These are phyloP conservation scores for Verticillium klebahnii DNA, from an alignment of 2,329 filamentous ascomycete genomes.

Conservation along the genomic window DNA sequence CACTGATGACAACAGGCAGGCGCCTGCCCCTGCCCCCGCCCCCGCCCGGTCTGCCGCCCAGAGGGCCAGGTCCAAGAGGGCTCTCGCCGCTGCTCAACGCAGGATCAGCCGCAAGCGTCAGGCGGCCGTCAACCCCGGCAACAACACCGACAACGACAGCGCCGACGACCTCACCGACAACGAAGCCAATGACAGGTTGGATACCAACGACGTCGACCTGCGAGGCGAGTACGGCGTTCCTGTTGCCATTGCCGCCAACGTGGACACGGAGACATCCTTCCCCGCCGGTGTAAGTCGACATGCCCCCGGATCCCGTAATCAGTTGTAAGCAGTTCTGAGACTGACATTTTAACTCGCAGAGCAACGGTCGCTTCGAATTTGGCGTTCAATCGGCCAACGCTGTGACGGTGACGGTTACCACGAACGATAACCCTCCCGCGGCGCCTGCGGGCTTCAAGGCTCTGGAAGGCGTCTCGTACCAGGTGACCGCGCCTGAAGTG, in stretches of 20 bases:
- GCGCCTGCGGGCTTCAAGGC: constrained; percentile 27
- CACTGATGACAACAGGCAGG: background rate
- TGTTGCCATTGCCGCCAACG: background rate
- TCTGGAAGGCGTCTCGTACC: constrained; percentile 29
- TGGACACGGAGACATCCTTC: background rate
- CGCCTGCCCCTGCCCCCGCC: background rate
- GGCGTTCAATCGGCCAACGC: constrained; percentile 28
- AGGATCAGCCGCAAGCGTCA: background rate
- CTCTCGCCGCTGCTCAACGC: background rate
- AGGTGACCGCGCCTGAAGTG: constrained; percentile 23
- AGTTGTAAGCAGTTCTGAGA: background rate
- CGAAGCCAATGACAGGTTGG: background rate
- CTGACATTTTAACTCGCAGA: constrained; percentile 1
- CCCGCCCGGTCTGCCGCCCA: background rate
- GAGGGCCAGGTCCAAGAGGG: background rate
- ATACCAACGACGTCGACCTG: background rate
- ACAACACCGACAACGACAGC: background rate
- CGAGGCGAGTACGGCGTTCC: background rate
- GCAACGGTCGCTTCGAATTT: constrained; percentile 27
- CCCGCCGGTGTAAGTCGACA: background rate
- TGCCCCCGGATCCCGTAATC: background rate
- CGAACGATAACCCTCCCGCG: constrained; percentile 26
- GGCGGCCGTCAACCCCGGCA: background rate
- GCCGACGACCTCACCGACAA: background rate
- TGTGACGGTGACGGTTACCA: constrained; percentile 25